These are phyloP conservation scores for Colletotrichum sp. DNA, from an alignment of 2,329 filamentous ascomycete genomes.

Conservation along the genomic window DNA sequence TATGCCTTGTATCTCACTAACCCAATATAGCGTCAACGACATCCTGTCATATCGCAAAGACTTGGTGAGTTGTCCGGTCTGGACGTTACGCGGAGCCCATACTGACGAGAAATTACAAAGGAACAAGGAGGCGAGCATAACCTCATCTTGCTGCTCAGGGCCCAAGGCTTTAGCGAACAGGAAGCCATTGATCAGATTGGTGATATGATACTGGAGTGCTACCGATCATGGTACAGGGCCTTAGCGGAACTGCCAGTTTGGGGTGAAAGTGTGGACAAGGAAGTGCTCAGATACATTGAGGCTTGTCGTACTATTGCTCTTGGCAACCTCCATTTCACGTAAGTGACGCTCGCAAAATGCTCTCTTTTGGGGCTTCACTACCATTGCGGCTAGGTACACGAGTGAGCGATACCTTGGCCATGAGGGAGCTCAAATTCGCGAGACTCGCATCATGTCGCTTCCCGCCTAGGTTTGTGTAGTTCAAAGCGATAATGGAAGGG, in stretches of 20 bases:
- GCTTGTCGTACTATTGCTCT: background rate
- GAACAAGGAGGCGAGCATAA: background rate
- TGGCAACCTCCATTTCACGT: background rate
- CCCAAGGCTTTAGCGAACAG: background rate
- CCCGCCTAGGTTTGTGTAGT: background rate
- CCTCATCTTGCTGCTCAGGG: background rate
- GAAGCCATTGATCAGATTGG: background rate
- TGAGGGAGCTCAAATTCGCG: background rate
- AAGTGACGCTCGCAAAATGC: rapidly evolving
- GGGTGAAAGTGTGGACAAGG: background rate
- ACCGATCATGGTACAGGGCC: background rate
- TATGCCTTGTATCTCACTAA: background rate
- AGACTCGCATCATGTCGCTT: background rate
- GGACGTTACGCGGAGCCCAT: background rate
- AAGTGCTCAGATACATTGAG: background rate
- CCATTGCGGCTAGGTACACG: background rate
- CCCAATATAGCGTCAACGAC: background rate
- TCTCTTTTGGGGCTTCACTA: background rate
- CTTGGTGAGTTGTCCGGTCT: background rate
- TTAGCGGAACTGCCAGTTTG: background rate
- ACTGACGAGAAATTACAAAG: background rate
- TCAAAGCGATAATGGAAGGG: rapidly evolving
- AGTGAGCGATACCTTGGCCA: background rate
- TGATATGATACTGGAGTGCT: background rate
- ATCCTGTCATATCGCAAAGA: background rate